Percentiles rank a stretch among this genome's conserved stretches.
Conservation (phyloP, 208 protist species). For the Trypanosoma boissoni region DNA sequence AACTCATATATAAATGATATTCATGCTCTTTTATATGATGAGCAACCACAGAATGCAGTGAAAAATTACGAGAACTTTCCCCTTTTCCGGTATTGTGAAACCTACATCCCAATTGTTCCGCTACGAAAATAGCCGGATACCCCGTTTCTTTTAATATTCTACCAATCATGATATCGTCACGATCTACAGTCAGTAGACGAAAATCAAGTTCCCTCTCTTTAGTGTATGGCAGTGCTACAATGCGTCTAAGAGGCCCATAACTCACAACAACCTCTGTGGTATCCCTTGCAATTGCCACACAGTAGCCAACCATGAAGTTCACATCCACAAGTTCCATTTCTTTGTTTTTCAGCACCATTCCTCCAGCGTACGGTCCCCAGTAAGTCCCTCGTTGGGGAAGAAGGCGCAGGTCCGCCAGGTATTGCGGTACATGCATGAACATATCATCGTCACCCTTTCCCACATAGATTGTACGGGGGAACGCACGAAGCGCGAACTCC, state of each 20-base stretch:
- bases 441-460: conserved; percentile 58
- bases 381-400: conserved; percentile 14
- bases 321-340: not conserved
- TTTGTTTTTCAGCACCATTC: not conserved
- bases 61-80: too few species aligned
- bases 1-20: too few species aligned
- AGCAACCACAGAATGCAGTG: too few species aligned
- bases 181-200: not conserved
- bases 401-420: conserved; percentile 32
- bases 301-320: not conserved
- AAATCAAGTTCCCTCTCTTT: not conserved
- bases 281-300: not conserved
- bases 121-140: not conserved
- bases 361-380: not conserved
- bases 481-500: conserved; percentile 33
- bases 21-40: too few species aligned
- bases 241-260: not conserved
- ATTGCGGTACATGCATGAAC: conserved; percentile 55
- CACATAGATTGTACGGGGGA: conserved; percentile 33
- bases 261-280: not conserved
- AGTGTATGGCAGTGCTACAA: not conserved
- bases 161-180: conserved; percentile 4
- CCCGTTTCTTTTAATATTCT: not conserved
- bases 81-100: too few species aligned
- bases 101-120: not conserved